Percentiles rank a stretch among this genome's conserved stretches.
phyloP scores from a whole-genome alignment of 2,329 filamentous ascomycete genomes.

The Pezicula carpinea region DNA sequence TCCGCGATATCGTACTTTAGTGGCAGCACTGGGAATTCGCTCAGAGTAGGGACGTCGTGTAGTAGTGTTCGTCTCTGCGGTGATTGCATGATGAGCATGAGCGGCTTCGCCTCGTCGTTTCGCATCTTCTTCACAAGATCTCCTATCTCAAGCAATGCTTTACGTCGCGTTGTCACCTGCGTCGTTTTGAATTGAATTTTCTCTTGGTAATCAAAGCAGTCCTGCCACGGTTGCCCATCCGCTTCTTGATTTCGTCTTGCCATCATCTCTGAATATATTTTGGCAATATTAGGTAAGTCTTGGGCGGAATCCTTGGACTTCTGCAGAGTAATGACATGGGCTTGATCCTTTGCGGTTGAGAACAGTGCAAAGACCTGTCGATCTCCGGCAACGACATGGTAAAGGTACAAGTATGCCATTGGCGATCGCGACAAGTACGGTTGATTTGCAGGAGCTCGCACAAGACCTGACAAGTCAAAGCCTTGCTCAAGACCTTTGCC shows the following conservation, averaged over 20 bases:
- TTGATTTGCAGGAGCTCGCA: constrained; percentile 59
- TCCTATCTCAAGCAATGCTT: constrained; percentile 81
- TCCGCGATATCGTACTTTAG: constrained; percentile 80
- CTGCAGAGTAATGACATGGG: constrained; percentile 84
- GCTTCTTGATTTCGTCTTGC: constrained; percentile 60
- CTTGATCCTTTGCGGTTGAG: constrained; percentile 74
- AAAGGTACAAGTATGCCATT: constrained; percentile 84
- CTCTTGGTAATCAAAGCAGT: constrained; percentile 82
- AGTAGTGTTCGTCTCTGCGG: constrained; percentile 75
- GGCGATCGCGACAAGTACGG: constrained; percentile 72
- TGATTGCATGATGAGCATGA: constrained; percentile 86
- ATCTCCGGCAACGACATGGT: constrained; percentile 87
- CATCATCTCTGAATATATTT: constrained; percentile 77
- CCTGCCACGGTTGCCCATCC: constrained; percentile 68
- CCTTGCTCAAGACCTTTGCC: constrained; percentile 90
- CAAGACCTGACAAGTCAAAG: constrained; percentile 78
- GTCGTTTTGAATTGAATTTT: constrained; percentile 79
- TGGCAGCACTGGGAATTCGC: constrained; percentile 77
- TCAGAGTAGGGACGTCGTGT: constrained; percentile 79
- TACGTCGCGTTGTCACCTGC: constrained; percentile 84
- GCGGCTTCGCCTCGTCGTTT: constrained; percentile 74
- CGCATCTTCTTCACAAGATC: constrained; percentile 88
- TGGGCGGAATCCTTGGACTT: constrained; percentile 71
- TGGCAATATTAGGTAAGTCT: constrained; percentile 84
- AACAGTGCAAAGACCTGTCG: constrained; percentile 92